A percentile compares a stretch with the other conserved stretches of the same genome.
These are phyloP conservation scores for Prototheca cutis DNA, from an alignment of 163 green algal genomes.

Conservation along the genomic window DNA sequence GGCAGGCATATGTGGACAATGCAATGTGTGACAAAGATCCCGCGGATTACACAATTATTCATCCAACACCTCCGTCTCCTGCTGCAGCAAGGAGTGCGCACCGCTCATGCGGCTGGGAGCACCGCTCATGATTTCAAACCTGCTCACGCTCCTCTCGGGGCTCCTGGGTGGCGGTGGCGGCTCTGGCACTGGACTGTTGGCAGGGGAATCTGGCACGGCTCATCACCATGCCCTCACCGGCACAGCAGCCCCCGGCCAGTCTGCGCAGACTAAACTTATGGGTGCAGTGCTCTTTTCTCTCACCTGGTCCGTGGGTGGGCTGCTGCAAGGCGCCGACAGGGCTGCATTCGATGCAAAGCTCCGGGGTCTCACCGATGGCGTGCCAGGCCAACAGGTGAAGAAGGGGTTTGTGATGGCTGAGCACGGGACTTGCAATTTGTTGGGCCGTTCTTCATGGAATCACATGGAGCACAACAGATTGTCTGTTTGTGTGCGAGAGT, in stretches of 20 bases:
- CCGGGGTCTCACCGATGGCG: constrained; percentile 33
- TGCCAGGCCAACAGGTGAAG: no score
- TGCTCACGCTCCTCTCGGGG: constrained; percentile 72
- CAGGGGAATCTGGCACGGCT: no score
- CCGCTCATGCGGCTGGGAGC: constrained; percentile 78
- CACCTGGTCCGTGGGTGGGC: constrained; percentile 71
- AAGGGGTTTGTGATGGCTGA: no score
- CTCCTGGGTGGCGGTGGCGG: constrained; percentile 34
- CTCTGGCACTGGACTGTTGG: no score
- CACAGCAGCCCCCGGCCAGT: neutral
- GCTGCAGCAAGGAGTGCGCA: constrained; percentile 31
- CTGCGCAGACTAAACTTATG: constrained; percentile 41
- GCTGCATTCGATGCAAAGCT: constrained; percentile 61
- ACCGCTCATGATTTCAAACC: constrained; percentile 57
- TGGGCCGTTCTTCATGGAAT: neutral
- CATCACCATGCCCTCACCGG: no score
- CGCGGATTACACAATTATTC: no score
- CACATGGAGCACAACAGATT: neutral
- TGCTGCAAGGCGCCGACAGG: constrained; percentile 68
- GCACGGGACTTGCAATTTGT: constrained; percentile 10
- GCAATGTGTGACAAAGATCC: no score
- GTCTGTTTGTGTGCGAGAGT: no score
- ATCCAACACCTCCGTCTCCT: no score
- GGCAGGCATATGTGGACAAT: no score
- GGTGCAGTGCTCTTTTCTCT: constrained; percentile 80